phyloP scores from a whole-genome alignment of 2,329 filamentous ascomycete genomes.

The Leptodontidium sp. region DNA sequence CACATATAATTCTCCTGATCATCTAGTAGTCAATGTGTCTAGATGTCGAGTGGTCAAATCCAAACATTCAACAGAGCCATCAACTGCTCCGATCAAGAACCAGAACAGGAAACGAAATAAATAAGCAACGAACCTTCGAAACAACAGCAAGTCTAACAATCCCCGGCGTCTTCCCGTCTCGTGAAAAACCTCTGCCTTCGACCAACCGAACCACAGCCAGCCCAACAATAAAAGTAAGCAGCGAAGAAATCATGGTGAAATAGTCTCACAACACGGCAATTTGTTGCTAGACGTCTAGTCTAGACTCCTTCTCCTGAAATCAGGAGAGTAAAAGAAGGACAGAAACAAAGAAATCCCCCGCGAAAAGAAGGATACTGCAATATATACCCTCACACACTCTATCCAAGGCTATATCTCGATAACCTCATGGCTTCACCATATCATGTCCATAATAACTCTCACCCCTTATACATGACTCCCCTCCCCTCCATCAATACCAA shows the following conservation, averaged over 20 bases:
- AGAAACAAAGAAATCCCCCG: neutral
- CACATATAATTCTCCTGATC: neutral
- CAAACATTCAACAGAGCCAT: too few relatives aligned
- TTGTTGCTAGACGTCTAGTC: too few relatives aligned
- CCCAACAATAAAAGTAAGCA: neutral
- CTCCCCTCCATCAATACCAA: neutral
- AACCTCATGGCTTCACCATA: too few relatives aligned
- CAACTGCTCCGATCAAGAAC: neutral
- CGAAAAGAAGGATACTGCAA: too few relatives aligned
- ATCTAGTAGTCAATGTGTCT: neutral
- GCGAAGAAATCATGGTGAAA: neutral
- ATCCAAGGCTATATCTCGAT: too few relatives aligned
- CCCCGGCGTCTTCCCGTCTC: constrained; percentile 2
- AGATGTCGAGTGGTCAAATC: neutral
- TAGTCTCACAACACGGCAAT: neutral
- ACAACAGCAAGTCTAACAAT: constrained; percentile 5
- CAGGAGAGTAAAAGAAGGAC: neutral
- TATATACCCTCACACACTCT: too few relatives aligned
- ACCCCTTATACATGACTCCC: too few relatives aligned
- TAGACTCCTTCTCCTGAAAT: too few relatives aligned
- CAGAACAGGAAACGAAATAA: neutral
- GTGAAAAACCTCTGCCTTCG: neutral
- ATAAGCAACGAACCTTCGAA: neutral
- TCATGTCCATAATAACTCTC: neutral
- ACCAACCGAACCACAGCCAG: neutral